A percentile compares a stretch with the other conserved stretches of the same genome.
phyloP scores from a whole-genome alignment of 768 basidiomycete species.

The Chalciporus pseudorubinellus region DNA sequence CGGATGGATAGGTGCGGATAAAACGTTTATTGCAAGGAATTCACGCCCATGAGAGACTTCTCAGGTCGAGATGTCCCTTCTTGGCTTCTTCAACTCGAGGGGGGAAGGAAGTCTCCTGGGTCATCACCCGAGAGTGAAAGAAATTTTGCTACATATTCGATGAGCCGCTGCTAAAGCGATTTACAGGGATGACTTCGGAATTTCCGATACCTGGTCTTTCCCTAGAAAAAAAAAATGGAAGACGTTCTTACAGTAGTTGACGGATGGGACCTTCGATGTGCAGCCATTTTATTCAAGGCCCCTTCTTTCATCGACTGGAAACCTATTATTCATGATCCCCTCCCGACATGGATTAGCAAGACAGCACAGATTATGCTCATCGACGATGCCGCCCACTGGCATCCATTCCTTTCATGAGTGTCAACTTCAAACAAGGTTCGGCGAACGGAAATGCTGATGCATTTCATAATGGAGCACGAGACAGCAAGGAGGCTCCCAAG shows the following conservation, averaged over 20 bases:
- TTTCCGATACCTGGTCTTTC: slow-evolving; percentile 22
- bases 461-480: slow-evolving; percentile 5
- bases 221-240: slow-evolving; percentile 22
- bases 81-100: slow-evolving; percentile 14
- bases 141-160: neutral
- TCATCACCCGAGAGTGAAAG: slow-evolving; percentile 18
- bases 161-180: neutral
- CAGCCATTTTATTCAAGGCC: slow-evolving; percentile 17
- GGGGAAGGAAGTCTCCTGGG: slow-evolving; percentile 11
- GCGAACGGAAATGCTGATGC: neutral
- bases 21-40: neutral
- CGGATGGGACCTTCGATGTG: slow-evolving; percentile 19
- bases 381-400: slow-evolving; percentile 17
- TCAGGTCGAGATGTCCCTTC: slow-evolving; percentile 15
- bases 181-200: slow-evolving; percentile 10
- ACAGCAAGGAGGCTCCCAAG: slow-evolving; percentile 39
- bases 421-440: neutral
- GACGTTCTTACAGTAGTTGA: slow-evolving; percentile 15
- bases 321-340: slow-evolving; percentile 37
- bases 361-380: slow-evolving; percentile 17
- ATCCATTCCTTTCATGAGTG: slow-evolving; percentile 24
- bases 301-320: slow-evolving; percentile 37
- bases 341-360: slow-evolving; percentile 35
- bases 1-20: slow-evolving; percentile 18
- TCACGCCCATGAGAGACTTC: neutral